Evolutionary conservation across 1,139 yeast genomes (phyloP).

Genomic region (Candida sojae): DNA sequence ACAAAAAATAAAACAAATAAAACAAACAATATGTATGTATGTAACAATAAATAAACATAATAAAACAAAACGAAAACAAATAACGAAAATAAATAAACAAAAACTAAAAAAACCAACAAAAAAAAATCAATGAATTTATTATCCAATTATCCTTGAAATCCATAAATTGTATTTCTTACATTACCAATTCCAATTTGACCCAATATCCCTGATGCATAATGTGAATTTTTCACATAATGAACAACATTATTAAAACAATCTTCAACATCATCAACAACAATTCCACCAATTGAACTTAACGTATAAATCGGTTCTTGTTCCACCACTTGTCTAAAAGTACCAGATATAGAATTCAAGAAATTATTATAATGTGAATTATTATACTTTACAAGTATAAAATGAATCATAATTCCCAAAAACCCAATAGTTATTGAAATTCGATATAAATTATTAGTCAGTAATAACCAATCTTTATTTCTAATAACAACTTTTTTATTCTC

Average conservation of each 20-base stretch:
- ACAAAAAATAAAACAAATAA: neutral
- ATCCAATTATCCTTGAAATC: slow-evolving; percentile 13
- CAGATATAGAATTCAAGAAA: neutral
- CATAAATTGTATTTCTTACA: slow-evolving; percentile 27
- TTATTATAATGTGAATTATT: slow-evolving; percentile 16
- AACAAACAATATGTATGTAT: neutral
- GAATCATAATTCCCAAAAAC: slow-evolving; percentile 40
- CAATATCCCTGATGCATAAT: slow-evolving; percentile 17
- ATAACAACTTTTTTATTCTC: slow-evolving; percentile 13
- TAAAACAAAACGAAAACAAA: neutral
- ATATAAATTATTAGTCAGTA: slow-evolving; percentile 22
- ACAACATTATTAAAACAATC: slow-evolving; percentile 15
- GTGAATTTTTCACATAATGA: slow-evolving; percentile 18
- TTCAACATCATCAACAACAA: slow-evolving; percentile 15
- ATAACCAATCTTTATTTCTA: slow-evolving; percentile 11
- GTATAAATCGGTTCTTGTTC: slow-evolving; percentile 3
- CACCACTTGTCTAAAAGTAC: neutral
- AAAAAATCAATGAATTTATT: neutral
- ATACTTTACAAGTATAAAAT: slow-evolving; percentile 31
- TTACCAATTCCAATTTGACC: slow-evolving; percentile 38
- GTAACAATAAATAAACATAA: neutral
- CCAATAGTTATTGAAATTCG: slow-evolving; percentile 44
- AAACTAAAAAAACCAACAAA: neutral
- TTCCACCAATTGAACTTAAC: slow-evolving; percentile 12
- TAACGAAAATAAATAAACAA: slow-evolving; percentile 3